Base-by-base conservation (phyloP, 768 basidiomycete species). In the Kwoniella dejecticola region DNA sequence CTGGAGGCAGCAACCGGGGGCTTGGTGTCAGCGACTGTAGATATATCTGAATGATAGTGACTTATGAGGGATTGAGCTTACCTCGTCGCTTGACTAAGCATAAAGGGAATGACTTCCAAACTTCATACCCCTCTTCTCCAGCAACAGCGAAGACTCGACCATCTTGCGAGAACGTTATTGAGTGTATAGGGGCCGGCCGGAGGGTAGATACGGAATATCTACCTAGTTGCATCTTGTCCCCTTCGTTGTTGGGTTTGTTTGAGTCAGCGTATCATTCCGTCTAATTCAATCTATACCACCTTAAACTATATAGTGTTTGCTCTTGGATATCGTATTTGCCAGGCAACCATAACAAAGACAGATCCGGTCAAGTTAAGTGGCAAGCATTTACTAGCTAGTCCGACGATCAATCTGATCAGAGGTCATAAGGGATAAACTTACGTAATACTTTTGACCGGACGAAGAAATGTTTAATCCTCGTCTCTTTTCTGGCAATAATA, bases 131-230 rank as follows among this genome's bases (percentile, higher is more conserved):
- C 31, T 55, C 57, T 62, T 77, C 72, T 24, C 67, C 62, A 17
- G 76, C 76, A 33, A 79, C 58, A 2, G 73, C 52, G 52, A 79
- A 79, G 23, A 67, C 63, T 21, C 60, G 30, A 4, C 67, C 70
- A 59, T 77, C 73, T 21, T 68, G 55, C 5, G 67, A 66, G 63
- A 79, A 76, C 26, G 52, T 46, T 50, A 79, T 71, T 11, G 71
- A 69, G 27, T 66, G 60, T 53, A 72, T 68, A 23, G 73, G 65
- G 17, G 74, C 61, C 31, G 70, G 64, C 3, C 68, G 68, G 24
- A 72, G 67, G 2, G 77, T 74, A n/a, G 74, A 75, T n/a, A 79
- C 72, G 19, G 69, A 64, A 41, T 64, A 70, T 52, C 76, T 64
- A 23, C 74, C 77, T 19, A 79, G 69, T 42, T 79, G 76, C 77